phyloP scores from a whole-genome alignment of 495 filamentous ascomycete genomes.

The Aspergillus olivimuriae region DNA sequence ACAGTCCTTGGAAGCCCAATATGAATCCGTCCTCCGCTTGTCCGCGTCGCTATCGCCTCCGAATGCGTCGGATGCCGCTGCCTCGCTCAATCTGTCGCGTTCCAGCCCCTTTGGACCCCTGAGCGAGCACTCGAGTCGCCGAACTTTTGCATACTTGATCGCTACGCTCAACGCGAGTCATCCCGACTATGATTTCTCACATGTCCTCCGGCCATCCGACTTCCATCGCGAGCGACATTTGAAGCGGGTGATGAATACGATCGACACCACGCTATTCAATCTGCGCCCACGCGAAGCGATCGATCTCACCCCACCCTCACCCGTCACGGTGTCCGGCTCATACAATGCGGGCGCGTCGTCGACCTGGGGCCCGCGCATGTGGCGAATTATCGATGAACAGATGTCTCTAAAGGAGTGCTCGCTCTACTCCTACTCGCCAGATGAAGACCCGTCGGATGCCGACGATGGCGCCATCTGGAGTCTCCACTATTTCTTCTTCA shows the following conservation, averaged over 20 bases:
- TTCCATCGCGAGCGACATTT: conserved; percentile 75
- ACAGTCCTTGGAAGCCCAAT: conserved; percentile 76
- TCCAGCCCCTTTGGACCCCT: conserved; percentile 88
- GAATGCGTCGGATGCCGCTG: conserved; percentile 46
- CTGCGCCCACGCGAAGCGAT: conserved; percentile 59
- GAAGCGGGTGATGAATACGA: conserved; percentile 68
- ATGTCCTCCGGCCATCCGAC: conserved; percentile 78
- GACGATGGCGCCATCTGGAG: conserved; percentile 94
- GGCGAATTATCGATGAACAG: conserved; percentile 84
- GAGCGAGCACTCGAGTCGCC: conserved; percentile 76
- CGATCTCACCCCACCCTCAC: conserved; percentile 39
- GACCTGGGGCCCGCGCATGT: conserved; percentile 80
- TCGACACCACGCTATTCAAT: conserved; percentile 81
- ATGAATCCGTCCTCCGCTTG: conserved; percentile 77
- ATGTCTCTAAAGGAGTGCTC: conserved; percentile 83
- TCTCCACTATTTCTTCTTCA: conserved; percentile 95
- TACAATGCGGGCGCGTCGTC: conserved; percentile 32
- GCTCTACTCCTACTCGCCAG: conserved; percentile 77
- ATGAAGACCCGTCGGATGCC: conserved; percentile 79
- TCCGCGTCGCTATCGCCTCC: conserved; percentile 78
- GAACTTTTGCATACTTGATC: conserved; percentile 92
- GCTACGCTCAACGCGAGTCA: conserved; percentile 97
- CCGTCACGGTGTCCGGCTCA: conserved; percentile 37
- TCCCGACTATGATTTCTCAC: conserved; percentile 95
- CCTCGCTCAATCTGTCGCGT: conserved; percentile 66